Conservation (phyloP, 2,329 filamentous ascomycete genomes). For the Triangularia setosa region DNA sequence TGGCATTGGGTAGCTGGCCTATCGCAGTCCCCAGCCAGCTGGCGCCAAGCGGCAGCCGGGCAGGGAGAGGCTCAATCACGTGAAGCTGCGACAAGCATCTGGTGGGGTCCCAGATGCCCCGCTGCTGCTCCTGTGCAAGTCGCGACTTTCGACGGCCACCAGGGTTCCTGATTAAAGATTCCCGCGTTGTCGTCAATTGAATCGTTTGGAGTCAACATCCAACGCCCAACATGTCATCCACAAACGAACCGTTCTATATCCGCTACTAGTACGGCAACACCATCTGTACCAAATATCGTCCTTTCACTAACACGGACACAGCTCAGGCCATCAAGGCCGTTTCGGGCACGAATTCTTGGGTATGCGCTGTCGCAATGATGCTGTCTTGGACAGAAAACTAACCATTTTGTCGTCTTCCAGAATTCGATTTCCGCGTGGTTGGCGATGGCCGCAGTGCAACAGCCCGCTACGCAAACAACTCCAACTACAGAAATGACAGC, state of each 20-base stretch:
- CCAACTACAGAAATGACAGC: slow-evolving; percentile 98
- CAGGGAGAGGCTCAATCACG: slow-evolving; percentile 18
- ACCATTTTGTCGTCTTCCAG: slow-evolving; percentile 44
- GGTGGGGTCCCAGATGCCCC: slow-evolving; percentile 24
- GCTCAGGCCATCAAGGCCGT: slow-evolving; percentile 93
- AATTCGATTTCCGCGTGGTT: slow-evolving; percentile 93
- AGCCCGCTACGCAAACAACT: slow-evolving; percentile 97
- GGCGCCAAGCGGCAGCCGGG: background rate
- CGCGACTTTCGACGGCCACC: slow-evolving; percentile 12
- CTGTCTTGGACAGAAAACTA: background rate
- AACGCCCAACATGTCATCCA: slow-evolving; percentile 56
- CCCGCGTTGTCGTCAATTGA: slow-evolving; percentile 28
- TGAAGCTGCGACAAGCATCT: slow-evolving; percentile 13
- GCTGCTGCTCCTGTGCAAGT: slow-evolving; percentile 13
- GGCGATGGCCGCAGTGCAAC: slow-evolving; percentile 91
- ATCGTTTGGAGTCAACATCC: slow-evolving; percentile 28
- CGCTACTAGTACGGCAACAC: slow-evolving; percentile 79
- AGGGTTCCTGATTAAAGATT: slow-evolving; percentile 40
- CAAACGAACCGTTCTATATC: slow-evolving; percentile 85
- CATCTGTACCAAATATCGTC: background rate
- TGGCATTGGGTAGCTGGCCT: slow-evolving; percentile 12
- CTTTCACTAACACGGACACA: slow-evolving; percentile 38
- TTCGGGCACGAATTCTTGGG: slow-evolving; percentile 98
- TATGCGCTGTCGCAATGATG: slow-evolving; percentile 38
- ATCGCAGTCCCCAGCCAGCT: slow-evolving; percentile 18